Evolutionary conservation across 768 basidiomycete species (phyloP).

Genomic region (Auricularia heimuer): DNA sequence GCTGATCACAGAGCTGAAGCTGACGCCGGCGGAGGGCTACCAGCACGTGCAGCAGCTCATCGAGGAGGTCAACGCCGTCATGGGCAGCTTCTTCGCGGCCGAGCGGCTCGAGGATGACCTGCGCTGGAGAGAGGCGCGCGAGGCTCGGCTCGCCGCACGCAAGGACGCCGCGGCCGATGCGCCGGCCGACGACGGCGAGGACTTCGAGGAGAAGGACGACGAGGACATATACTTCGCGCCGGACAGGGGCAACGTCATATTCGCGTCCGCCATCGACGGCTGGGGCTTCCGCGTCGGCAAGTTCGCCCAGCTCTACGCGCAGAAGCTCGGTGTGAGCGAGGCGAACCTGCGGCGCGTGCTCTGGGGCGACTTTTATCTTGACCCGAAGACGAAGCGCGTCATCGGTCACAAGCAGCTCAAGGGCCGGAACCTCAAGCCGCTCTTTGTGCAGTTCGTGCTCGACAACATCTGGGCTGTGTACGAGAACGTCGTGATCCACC

Average conservation of each 20-base stretch:
- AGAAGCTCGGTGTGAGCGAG: conserved; percentile 87
- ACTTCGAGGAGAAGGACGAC: conserved; percentile 91
- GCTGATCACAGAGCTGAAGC: conserved; percentile 84
- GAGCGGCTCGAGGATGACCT: conserved; percentile 96
- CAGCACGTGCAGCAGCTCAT: conserved; percentile 89
- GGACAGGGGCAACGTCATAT: conserved; percentile 90
- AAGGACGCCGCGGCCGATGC: conserved; percentile 62
- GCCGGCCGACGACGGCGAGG: conserved; percentile 29
- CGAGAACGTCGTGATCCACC: conserved; percentile 77
- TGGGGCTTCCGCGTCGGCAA: conserved; percentile 95
- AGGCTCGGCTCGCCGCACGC: conserved; percentile 67
- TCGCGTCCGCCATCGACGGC: conserved; percentile 91
- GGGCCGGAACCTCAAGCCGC: conserved; percentile 79
- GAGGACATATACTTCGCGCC: conserved; percentile 97
- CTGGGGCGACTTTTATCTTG: conserved; percentile 97
- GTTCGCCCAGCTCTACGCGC: conserved; percentile 86
- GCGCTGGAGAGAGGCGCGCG: conserved; percentile 87
- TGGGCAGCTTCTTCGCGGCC: conserved; percentile 91
- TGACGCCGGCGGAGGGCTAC: conserved; percentile 86
- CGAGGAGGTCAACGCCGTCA: conserved; percentile 96
- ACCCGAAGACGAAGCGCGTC: conserved; percentile 90
- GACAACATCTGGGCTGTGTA: conserved; percentile 98
- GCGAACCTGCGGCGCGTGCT: conserved; percentile 72
- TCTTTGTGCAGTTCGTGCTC: conserved; percentile 94
- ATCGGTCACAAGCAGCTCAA: conserved; percentile 84